phyloP scores from a whole-genome alignment of 75 land plant genomes.

The Cupressus sempervirens region DNA sequence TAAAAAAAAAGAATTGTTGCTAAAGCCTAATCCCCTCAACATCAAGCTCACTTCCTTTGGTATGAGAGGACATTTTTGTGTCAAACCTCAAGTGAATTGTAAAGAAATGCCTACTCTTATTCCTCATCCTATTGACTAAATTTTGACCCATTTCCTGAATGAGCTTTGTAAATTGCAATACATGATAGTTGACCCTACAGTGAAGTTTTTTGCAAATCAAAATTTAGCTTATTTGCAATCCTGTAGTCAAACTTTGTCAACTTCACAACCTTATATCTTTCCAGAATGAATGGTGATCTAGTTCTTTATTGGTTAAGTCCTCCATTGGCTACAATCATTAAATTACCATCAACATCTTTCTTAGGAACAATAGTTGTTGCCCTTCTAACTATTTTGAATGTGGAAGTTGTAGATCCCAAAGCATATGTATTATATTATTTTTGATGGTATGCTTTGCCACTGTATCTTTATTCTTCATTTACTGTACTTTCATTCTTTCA shows the following conservation, averaged over 20 bases:
- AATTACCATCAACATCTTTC: conserved; percentile 56
- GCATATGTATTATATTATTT: too few species aligned
- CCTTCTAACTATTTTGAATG: too few species aligned
- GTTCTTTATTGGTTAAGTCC: conserved; percentile 93
- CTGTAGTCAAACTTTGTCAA: conserved; percentile 97
- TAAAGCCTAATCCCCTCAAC: conserved; percentile 86
- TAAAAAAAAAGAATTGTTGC: conserved; percentile 74
- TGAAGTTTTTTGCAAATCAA: conserved; percentile 85
- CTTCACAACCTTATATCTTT: conserved; percentile 58
- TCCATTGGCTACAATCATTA: conserved; percentile 95
- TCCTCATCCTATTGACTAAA: conserved; percentile 72
- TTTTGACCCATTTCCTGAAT: conserved; percentile 63
- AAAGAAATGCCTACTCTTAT: conserved; percentile 70
- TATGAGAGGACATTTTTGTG: conserved; percentile 92
- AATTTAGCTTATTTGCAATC: conserved; percentile 73
- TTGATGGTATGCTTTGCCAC: too few species aligned
- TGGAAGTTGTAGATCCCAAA: too few species aligned
- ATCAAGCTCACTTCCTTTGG: conserved; percentile 95
- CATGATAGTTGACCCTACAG: conserved; percentile 92
- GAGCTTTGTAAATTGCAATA: conserved; percentile 70
- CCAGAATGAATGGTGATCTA: too few species aligned
- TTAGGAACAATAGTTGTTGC: conserved; percentile 49
- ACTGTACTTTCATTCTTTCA: too few species aligned
- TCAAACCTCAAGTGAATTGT: conserved; percentile 98
- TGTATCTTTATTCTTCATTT: too few species aligned